Evolutionary conservation across 2,329 filamentous ascomycete genomes (phyloP), one percentile per base, ranked within the genome.

Genomic region (Plectosphaerella plurivora): DNA sequence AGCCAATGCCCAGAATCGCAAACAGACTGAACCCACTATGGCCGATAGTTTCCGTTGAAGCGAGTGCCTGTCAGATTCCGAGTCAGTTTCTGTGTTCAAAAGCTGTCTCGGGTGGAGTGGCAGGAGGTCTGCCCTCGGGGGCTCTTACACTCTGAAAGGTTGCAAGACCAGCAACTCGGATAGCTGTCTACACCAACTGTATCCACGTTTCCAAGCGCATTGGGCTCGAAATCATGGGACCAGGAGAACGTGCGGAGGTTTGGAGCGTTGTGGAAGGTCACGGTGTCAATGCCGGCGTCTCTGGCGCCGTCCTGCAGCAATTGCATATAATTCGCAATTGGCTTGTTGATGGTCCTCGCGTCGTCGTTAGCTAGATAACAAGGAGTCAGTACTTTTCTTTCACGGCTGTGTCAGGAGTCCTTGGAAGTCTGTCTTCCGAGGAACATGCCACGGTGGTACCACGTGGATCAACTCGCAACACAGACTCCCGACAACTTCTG

Each of bases 91-190:
- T 22, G 22, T 22, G 22, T 22, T 22, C 22, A 22, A 22, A 5
- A 22, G 5, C 22, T 22, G 22, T 22, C 22, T 22, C 22, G 22
- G 5, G 22, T 22, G 22, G 22, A 5, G 22, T 22, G 3, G 22
- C 22, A 5, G 22, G 22, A 22, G n/a, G n/a, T n/a, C n/a, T n/a
- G n/a, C n/a, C n/a, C n/a, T n/a, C n/a, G n/a, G n/a, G n/a, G n/a
- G n/a, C n/a, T n/a, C n/a, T n/a, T n/a, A n/a, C n/a, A n/a, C n/a
- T n/a, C n/a, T n/a, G n/a, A n/a, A n/a, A n/a, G 65, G 52, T 86
- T 82, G 62, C 83, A 87, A 50, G 78, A 83, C 82, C 82, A 86
- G 68, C 83, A 86, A 1, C 72, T 74, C 2, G 74, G 77, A 50
- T 80, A 81, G 54, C 72, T 76, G 59, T 84, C 80, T 2, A 79